Base-by-base conservation (phyloP, 1,284 basidiomycete genomes). In the Amylostereum areolatum region DNA sequence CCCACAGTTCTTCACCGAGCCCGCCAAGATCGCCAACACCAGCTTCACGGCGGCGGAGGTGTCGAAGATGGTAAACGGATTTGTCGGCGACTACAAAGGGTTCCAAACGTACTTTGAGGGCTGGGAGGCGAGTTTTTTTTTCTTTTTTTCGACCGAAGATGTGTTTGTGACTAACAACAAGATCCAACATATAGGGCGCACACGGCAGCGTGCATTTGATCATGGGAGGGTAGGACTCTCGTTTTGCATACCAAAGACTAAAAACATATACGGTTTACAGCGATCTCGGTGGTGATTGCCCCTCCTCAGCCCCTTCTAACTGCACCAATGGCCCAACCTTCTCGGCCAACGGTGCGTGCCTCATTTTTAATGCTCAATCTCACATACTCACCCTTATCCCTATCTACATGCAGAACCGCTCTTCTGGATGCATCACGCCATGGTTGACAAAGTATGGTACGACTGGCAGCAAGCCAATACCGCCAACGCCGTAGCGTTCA, bases 361-460 rank as follows among this genome's bases (percentile, higher is more conserved):
- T n/a, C 70, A 27, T 70, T 70, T 54, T 70, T 62, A 61, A 46
- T 69, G 50, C 67, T 69, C 52, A 68, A 71, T 50, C 67, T 60
- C 0, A 52, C 44, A 63, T 29, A 24, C 9, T 52, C 30, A 2
- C 10, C 8, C 7, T 28, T 11, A 39, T 33, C n/a, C 6, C 10
- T 32, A 12, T 42, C 18, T 12, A 25, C 2, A 44, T 3, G 9
- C 34, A 42, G 37, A 39, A n/a, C 67, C 66, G 0, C 43, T 71
- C 27, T 70, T 70, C 55, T 70, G 62, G 61, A 45, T 69, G 50
- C 67, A 69, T 51, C 37, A 35, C 37, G 6, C 69, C 68, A 71
- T 70, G 68, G 59, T 71, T 11, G 68, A 70, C 53, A 68, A 67
- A 51, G 50, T 70, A 4, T 71, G 68, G 68, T 65, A 52, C 31